Evolutionary conservation across 108 stramenopile genomes (phyloP), one percentile per base, ranked within the genome.

Genomic region (Nannochloropsis gaditana): DNA sequence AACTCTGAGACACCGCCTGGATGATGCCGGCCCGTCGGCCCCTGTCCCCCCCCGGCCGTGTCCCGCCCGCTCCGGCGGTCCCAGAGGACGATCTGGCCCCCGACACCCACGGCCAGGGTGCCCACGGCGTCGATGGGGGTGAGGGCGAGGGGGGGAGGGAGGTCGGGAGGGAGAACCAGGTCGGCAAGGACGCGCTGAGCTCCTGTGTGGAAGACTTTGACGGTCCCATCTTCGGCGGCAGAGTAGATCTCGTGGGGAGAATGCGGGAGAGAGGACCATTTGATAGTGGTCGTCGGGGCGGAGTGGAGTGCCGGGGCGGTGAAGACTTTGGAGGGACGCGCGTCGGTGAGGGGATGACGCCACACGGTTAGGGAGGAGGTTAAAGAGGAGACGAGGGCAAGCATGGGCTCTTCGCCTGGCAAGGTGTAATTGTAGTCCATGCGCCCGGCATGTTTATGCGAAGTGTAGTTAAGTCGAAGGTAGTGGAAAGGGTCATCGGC

Each of bases 241-340:
- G 59, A 73, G 59, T 73, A 73, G 59, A 73, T 15, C 59, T 73
- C 59, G 59, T 73, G 59, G n/a, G 59, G n/a, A 73, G 19, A n/a
- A 73, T 73, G 59, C 19, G 59, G 59, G 59, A 73, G 59, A n/a
- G 59, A 73, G 0, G 59, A 73, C 59, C 59, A 73, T n/a, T 73
- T 73, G 15, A 73, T 4, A 6, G 59, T 73, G 59, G 59, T 73
- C 4, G 59, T 73, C 19, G 59, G 8, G n/a, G n/a, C 19, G 6
- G 59, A 73, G n/a, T 73, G 59, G 59, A 73, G 59, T 15, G 59
- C 15, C 15, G 59, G 59, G 59, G n/a, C 15, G 59, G 59, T 73
- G 59, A 73, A n/a, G 59, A 73, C 19, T 73, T 73, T 73, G 59
- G 59, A 73, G 59, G 59, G 59, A 73, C 59, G 59, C 59, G 59